Evolutionary conservation across 306 rosid genomes (phyloP).

Genomic region (Luffa acutangula): DNA sequence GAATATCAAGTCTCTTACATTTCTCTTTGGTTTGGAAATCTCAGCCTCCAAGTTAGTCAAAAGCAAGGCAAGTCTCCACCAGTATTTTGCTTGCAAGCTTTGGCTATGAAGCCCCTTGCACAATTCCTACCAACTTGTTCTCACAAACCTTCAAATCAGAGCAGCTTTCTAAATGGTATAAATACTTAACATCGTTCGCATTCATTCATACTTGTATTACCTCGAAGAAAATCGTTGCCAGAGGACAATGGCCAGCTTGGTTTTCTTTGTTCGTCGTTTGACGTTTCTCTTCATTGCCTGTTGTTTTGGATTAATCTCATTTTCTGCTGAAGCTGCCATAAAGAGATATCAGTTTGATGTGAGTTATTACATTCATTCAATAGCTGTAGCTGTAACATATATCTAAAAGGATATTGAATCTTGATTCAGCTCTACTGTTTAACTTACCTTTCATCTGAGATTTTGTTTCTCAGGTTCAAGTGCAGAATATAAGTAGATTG

Average conservation of each 20-base stretch:
- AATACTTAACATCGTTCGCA: slow-evolving; percentile 5
- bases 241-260: slow-evolving; percentile 23
- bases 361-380: background rate
- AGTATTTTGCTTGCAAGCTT: slow-evolving; percentile 55
- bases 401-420: background rate
- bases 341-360: slow-evolving; percentile 81
- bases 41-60: slow-evolving; percentile 62
- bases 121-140: slow-evolving; percentile 28
- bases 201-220: slow-evolving; percentile 2
- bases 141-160: background rate
- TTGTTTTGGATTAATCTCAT: slow-evolving; percentile 32
- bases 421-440: background rate
- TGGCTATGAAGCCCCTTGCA: slow-evolving; percentile 25
- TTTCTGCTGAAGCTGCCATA: slow-evolving; percentile 56
- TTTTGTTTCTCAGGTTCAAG: slow-evolving; percentile 48
- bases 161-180: background rate
- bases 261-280: slow-evolving; percentile 5
- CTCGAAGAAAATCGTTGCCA: background rate
- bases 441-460: background rate
- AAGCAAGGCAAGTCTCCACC: slow-evolving; percentile 42
- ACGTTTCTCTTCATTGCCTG: slow-evolving; percentile 20
- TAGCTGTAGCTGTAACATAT: background rate
- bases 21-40: slow-evolving; percentile 19
- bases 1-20: background rate
- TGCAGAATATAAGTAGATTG: slow-evolving; percentile 67